Conservation (phyloP, 106 monocot genomes). For the Phalaenopsis aphrodite region DNA sequence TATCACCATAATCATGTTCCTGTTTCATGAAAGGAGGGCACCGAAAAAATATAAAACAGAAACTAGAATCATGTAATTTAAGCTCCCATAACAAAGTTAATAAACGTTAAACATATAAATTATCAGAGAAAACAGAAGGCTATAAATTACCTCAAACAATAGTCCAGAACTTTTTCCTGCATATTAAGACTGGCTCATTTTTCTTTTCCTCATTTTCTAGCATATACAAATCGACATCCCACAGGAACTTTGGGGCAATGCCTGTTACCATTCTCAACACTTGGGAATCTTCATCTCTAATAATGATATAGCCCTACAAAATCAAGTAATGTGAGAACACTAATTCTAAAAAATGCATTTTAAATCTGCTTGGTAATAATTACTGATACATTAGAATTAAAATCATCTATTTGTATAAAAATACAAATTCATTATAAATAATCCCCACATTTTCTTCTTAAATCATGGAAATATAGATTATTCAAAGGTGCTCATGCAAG, state of each 20-base stretch:
- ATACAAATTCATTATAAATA: neutral
- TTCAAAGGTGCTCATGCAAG: neutral
- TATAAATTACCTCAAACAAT: constrained; percentile 47
- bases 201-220: constrained; percentile 67
- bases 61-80: neutral
- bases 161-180: constrained; percentile 91
- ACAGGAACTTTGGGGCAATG: constrained; percentile 74
- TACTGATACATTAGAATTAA: neutral
- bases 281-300: constrained; percentile 57
- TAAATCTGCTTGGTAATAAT: neutral
- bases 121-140: neutral
- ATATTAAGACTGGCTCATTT: constrained; percentile 56
- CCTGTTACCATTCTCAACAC: constrained; percentile 40
- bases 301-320: constrained; percentile 80
- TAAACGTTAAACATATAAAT: neutral
- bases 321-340: neutral
- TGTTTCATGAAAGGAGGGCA: neutral
- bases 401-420: neutral
- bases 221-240: constrained; percentile 54
- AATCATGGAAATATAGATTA: neutral
- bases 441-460: neutral
- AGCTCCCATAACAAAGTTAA: neutral
- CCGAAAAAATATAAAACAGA: neutral
- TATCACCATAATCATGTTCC: neutral
- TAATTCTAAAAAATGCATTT: neutral